Evolutionary conservation across 352 stramenopile species (phyloP), one percentile per base, ranked within the genome.

Genomic region (Paralagenidium karlingii): DNA sequence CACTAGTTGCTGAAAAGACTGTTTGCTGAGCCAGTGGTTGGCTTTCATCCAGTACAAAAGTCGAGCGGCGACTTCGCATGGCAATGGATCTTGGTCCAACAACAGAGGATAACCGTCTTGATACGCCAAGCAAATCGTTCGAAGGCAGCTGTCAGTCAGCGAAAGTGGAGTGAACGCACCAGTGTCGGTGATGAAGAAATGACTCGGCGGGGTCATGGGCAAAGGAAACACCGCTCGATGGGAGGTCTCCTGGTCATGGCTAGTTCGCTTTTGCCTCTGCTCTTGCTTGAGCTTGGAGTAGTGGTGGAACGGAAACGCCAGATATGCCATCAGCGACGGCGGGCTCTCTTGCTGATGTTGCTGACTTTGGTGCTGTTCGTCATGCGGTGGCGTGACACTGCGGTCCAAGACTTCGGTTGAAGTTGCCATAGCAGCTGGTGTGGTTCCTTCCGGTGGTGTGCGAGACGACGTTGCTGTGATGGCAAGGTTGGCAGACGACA

Each of bases 111-210:
- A 16, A 8, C 36, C 7, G 8, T 3, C 26, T 20, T 41, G 15
- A 33, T 41, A 26, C 15, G 20, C 15, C 40, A 21, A 59, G 36
- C 60, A 69, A 24, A 86, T 34, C 26, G 28, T 53, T 8, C 75
- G 75, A 5, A 85, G 43, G 38, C 69, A 79, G 2, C 63, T 43
- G 16, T 86, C 69, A 2, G 73, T 32, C 40, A 89, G 46, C 36
- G 69, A 67, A 16, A 80, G 53, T 21, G 71, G 75, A 36, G 19
- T 8, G 30, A 8, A 3, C 22, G 3, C 22, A 22, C 30, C 30
- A 8, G 19, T 7, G 7, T n/a, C n/a, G n/a, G n/a, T n/a, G n/a
- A n/a, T n/a, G n/a, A n/a, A n/a, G n/a, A n/a, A n/a, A n/a, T n/a
- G n/a, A n/a, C n/a, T n/a, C n/a, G n/a, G n/a, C n/a, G n/a, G n/a